Evolutionary conservation across 2,329 filamentous ascomycete genomes (phyloP), one percentile per base, ranked within the genome.

Genomic region (Clathrospora elynae): DNA sequence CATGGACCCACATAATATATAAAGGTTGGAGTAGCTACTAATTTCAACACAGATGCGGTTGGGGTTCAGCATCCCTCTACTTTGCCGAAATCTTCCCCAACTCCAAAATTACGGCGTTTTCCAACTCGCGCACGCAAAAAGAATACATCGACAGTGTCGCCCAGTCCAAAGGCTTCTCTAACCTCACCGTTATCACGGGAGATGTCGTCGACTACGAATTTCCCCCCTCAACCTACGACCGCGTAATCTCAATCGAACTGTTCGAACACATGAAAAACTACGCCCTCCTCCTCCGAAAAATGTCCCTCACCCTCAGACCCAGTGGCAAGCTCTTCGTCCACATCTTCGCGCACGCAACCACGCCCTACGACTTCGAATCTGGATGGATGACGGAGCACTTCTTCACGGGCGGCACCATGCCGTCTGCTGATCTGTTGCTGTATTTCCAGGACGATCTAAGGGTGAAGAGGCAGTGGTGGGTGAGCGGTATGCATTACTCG

Each of bases 241-340:
- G 85, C 9, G 81, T 87, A 1, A 73, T 88, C 11, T 84, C 81
- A 6, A 84, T 88, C 49, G 85, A 87, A 76, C 75, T 88, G 9
- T 87, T 88, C 59, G 85, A 88, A 64, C 85, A 88, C 67, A 87
- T 88, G 84, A 88, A 88, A 66, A 88, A 88, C 66, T 87, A 88
- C 67, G 78, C 84, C 49, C 71, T 82, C 9, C 76, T 88, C 16
- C 79, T 88, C 71, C 76, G 77, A 29, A 88, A 88, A 66, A 71
- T 87, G 11, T 62, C 75, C 3, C 73, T 76, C 19, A 76, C 83
- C 2, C 71, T 88, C 39, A 83, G 80, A 53, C 78, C 82, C 0
- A 74, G 75, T 1, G 85, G 85, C 4, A 86, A 86, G 69, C 72
- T 87, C 10, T 87, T 88, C 57, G 80, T 87, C 42, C 85, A 88